phyloP scores from a whole-genome alignment of 768 basidiomycete genomes.

The Suillus tomentosus region DNA sequence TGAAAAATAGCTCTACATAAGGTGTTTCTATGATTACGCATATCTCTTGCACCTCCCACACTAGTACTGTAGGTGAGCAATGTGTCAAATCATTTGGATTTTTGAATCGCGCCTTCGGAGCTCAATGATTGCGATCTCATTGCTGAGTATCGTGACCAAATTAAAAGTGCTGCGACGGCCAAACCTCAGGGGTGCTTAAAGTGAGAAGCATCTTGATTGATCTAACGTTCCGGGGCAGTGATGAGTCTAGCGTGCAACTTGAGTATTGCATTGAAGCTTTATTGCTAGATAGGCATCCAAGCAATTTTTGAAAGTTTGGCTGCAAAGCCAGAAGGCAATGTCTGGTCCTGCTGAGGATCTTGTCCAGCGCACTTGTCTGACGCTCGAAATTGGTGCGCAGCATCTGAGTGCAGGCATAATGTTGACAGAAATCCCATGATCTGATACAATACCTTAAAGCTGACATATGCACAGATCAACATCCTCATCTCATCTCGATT shows the following conservation, averaged over 20 bases:
- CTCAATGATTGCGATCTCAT: background rate
- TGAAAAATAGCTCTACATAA: background rate
- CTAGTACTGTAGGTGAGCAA: background rate
- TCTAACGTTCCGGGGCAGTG: background rate
- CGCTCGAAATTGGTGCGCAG: background rate
- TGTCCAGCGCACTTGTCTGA: background rate
- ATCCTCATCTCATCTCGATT: slow-evolving; percentile 9
- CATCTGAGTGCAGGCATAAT: no score
- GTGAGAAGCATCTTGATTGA: no score
- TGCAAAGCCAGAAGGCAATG: background rate
- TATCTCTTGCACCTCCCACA: background rate
- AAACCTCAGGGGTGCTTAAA: background rate
- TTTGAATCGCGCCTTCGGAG: background rate
- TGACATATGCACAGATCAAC: background rate
- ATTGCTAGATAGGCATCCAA: background rate
- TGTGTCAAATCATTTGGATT: background rate
- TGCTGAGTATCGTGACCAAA: background rate
- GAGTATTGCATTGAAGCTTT: background rate
- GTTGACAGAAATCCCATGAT: no score
- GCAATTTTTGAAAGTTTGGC: background rate
- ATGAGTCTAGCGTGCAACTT: background rate
- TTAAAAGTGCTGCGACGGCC: background rate
- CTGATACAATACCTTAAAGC: background rate
- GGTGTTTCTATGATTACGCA: background rate
- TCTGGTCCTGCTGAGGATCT: background rate